Evolutionary conservation across 169 alveolate genomes (phyloP).

Genomic region (Plasmodium cynomolgi): DNA sequence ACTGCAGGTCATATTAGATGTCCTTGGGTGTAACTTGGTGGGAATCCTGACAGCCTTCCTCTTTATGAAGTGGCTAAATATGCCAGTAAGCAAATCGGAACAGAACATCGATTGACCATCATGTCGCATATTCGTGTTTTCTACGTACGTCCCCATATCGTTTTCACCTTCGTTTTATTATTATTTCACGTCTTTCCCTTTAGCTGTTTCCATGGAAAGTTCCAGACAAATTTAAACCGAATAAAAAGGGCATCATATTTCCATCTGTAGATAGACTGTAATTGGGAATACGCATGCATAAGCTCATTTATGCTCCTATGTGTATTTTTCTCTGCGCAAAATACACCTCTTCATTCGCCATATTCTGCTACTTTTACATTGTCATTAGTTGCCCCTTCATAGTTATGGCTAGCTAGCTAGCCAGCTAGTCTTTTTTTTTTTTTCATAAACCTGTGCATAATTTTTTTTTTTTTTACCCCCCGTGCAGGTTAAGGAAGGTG

Average conservation of each 20-base stretch:
- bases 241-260: slow-evolving; percentile 40
- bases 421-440: background rate
- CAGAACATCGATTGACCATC: background rate
- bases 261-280: slow-evolving; percentile 59
- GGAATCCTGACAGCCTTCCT: slow-evolving; percentile 5
- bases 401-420: background rate
- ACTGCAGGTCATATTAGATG: slow-evolving; percentile 32
- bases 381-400: background rate
- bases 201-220: slow-evolving; percentile 27
- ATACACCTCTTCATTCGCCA: background rate
- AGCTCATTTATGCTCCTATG: background rate
- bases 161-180: background rate
- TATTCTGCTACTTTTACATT: background rate
- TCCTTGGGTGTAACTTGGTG: slow-evolving; percentile 28
- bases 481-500: slow-evolving; percentile 16
- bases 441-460: background rate
- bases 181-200: background rate
- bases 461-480: background rate
- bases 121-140: background rate
- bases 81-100: slow-evolving; percentile 8
- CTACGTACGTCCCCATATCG: background rate
- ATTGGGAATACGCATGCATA: background rate
- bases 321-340: background rate
- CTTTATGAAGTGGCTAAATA: slow-evolving; percentile 40
- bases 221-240: slow-evolving; percentile 8